phyloP scores from a whole-genome alignment of 768 basidiomycete species.

The Ramaria sp. region DNA sequence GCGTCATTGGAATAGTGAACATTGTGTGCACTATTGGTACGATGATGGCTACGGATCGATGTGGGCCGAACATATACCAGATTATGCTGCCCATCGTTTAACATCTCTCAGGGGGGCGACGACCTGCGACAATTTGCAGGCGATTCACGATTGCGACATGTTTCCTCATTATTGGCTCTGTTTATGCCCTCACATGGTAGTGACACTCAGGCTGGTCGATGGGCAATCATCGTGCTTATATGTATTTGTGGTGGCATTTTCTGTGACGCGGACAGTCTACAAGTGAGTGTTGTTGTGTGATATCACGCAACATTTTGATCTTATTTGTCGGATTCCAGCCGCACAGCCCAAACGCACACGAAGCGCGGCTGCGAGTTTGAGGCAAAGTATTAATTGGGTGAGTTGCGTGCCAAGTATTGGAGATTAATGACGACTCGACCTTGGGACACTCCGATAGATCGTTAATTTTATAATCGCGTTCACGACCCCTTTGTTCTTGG shows the following conservation, averaged over 20 bases:
- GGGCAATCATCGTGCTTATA: constrained; percentile 30
- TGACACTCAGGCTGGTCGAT: constrained; percentile 25
- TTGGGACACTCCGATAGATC: constrained; percentile 17
- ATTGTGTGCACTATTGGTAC: constrained; percentile 28
- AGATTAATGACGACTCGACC: constrained; percentile 8
- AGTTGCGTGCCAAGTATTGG: constrained; percentile 8
- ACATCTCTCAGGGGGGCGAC: constrained; percentile 20
- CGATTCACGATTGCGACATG: constrained; percentile 28
- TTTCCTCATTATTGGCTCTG: constrained; percentile 31
- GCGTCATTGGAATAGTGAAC: constrained; percentile 36
- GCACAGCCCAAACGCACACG: constrained; percentile 36
- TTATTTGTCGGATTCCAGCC: constrained; percentile 16
- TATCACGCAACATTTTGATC: neutral
- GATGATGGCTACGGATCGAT: constrained; percentile 30
- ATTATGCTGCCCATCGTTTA: neutral
- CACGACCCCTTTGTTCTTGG: constrained; percentile 37
- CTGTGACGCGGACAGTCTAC: constrained; percentile 32
- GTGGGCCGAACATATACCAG: constrained; percentile 14
- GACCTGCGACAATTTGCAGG: constrained; percentile 31
- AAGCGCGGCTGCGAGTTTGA: constrained; percentile 30
- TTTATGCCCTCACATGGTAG: constrained; percentile 32
- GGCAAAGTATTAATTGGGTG: constrained; percentile 33
- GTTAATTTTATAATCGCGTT: constrained; percentile 36
- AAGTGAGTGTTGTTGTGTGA: neutral
- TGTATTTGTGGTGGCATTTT: constrained; percentile 33